phyloP scores from a whole-genome alignment of 176 grass and related monocot species.

The Oryza meridionalis region DNA sequence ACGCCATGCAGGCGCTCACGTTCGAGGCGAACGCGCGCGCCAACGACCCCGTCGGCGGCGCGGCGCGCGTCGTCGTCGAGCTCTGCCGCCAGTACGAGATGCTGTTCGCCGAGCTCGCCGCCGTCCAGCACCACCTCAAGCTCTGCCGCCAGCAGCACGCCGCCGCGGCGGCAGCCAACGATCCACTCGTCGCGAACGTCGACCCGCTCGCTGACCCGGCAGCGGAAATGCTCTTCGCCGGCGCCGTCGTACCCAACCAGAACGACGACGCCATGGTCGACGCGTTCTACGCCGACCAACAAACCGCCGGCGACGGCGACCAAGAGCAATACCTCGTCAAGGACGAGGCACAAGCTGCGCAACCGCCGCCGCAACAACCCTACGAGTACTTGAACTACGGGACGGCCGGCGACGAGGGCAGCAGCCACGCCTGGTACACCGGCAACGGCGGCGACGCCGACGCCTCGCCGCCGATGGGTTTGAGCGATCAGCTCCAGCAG shows the following conservation, averaged over 20 bases:
- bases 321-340: background rate
- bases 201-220: conserved; percentile 3
- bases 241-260: background rate
- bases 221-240: background rate
- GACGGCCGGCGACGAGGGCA: background rate
- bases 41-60: conserved; percentile 44
- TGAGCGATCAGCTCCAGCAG: conserved; percentile 33
- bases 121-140: background rate
- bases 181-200: background rate
- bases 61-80: background rate
- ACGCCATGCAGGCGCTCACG: conserved; percentile 59
- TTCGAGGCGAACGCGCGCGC: conserved; percentile 57
- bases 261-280: conserved; percentile 1
- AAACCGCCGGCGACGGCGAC: background rate
- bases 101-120: background rate
- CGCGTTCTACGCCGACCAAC: conserved; percentile 30
- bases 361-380: conserved; percentile 23
- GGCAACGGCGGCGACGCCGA: background rate
- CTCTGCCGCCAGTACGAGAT: background rate
- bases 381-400: conserved; percentile 46
- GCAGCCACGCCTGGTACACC: conserved; percentile 11
- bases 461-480: background rate
- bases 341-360: background rate
- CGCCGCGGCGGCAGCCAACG: background rate
- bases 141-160: conserved; percentile 27